Percentiles rank a stretch among this genome's conserved stretches.
phyloP scores from a whole-genome alignment of 2,329 filamentous ascomycete genomes.

The Phaeophleospora eucalypticola region DNA sequence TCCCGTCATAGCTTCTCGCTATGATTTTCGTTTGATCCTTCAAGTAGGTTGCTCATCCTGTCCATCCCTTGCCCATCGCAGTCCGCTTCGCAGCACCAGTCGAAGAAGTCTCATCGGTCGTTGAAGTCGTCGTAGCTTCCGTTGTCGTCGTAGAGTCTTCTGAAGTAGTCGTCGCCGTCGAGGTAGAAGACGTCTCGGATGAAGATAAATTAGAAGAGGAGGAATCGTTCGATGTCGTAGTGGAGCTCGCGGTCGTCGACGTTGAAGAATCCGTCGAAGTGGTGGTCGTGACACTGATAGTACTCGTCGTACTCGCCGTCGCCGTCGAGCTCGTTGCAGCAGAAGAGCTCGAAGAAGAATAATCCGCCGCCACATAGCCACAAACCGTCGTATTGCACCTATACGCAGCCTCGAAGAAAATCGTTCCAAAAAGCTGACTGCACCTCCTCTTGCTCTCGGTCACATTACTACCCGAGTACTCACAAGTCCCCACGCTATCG shows the following conservation, averaged over 20 bases:
- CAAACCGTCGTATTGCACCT: slow-evolving; percentile 13
- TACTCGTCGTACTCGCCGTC: not conserved
- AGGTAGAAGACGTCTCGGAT: not conserved
- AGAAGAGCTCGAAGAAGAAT: not conserved
- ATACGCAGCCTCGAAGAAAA: slow-evolving; percentile 11
- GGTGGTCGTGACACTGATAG: not conserved
- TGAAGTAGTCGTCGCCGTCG: not conserved
- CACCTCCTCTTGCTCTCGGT: slow-evolving; percentile 10
- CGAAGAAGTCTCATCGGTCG: not conserved
- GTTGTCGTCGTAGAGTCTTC: not conserved
- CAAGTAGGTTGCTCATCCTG: too few relatives aligned
- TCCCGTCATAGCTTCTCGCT: too few relatives aligned
- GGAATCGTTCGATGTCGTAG: not conserved
- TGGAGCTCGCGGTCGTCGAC: not conserved
- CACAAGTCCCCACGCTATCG: slow-evolving; percentile 10
- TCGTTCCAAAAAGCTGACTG: slow-evolving; percentile 7
- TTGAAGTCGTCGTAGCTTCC: not conserved
- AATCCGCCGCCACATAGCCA: slow-evolving; percentile 1
- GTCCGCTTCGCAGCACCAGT: not conserved
- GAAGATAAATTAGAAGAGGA: not conserved
- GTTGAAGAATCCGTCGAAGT: not conserved
- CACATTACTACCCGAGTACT: slow-evolving; percentile 6
- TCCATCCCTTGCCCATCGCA: not conserved
- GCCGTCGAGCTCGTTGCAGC: not conserved
- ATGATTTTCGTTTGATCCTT: too few relatives aligned